Conservation (phyloP, 352 stramenopile genomes). For the Blastocystis sp. region DNA sequence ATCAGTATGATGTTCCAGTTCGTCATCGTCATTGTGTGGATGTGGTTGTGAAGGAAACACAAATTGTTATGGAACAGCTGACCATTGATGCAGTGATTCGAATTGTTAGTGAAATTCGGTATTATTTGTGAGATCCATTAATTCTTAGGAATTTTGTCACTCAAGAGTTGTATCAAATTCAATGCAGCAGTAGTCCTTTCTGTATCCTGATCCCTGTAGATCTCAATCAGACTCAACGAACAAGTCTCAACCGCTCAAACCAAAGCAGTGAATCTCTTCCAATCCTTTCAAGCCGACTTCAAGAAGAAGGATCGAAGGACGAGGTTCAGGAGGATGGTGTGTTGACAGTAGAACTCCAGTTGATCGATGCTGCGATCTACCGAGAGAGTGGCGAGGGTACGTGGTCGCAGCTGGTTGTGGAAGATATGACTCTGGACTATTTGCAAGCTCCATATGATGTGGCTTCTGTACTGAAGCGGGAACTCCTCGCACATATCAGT, state of each 20-base stretch:
- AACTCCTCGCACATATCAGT: slow-evolving; percentile 10
- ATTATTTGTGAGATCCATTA: neutral
- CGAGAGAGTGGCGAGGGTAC: slow-evolving; percentile 9
- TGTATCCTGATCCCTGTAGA: neutral
- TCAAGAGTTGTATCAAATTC: slow-evolving; percentile 17
- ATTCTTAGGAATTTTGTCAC: slow-evolving; percentile 36
- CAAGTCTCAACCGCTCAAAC: neutral
- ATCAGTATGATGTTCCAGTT: neutral
- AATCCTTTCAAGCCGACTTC: neutral
- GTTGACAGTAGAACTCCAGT: slow-evolving; percentile 2
- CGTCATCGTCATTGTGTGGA: slow-evolving; percentile 7
- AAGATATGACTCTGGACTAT: slow-evolving; percentile 4
- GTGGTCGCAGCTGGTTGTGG: slow-evolving; percentile 29
- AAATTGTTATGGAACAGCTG: slow-evolving; percentile 12
- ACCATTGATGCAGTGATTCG: slow-evolving; percentile 24
- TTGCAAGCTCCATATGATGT: neutral
- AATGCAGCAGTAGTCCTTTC: neutral
- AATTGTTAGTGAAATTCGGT: slow-evolving; percentile 15
- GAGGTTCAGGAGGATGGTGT: neutral
- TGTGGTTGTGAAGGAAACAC: slow-evolving; percentile 3
- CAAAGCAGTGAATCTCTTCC: neutral
- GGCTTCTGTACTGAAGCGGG: neutral
- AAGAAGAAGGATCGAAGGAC: neutral
- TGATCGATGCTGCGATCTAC: slow-evolving; percentile 46
- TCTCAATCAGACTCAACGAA: neutral